These are phyloP conservation scores for Ophiostoma himal-ulmi DNA, from an alignment of 2,329 filamentous ascomycete species.

Conservation along the genomic window DNA sequence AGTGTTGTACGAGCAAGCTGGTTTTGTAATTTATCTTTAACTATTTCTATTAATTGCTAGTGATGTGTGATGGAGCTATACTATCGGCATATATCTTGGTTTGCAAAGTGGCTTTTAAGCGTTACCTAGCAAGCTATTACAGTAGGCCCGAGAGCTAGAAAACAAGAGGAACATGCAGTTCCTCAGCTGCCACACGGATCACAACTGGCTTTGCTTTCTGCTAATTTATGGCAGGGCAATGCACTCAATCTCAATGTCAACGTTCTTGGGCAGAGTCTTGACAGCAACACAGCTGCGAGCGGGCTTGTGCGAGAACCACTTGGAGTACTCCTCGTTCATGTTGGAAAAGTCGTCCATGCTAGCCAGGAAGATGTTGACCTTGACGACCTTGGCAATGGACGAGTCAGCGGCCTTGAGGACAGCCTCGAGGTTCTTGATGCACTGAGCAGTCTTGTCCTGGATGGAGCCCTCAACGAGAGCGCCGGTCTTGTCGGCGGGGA, in stretches of 20 bases:
- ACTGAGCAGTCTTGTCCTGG: conserved; percentile 56
- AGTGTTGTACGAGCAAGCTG: neutral
- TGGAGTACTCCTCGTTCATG: conserved; percentile 81
- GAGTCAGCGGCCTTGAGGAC: conserved; percentile 79
- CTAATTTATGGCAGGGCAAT: conserved; percentile 57
- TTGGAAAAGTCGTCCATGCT: conserved; percentile 85
- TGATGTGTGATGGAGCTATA: neutral
- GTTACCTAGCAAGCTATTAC: neutral
- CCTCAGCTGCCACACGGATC: neutral
- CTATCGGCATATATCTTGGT: neutral
- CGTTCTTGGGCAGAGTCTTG: conserved; percentile 79
- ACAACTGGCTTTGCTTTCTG: neutral
- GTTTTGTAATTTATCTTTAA: neutral
- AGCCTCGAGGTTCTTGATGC: conserved; percentile 72
- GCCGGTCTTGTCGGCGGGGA: conserved; percentile 58
- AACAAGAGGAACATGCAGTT: neutral
- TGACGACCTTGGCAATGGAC: conserved; percentile 73
- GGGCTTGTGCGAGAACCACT: conserved; percentile 78
- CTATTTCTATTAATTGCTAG: neutral
- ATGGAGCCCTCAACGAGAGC: conserved; percentile 55
- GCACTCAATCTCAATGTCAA: conserved; percentile 85
- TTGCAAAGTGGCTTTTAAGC: neutral
- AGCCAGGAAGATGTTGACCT: conserved; percentile 85
- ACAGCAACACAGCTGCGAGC: conserved; percentile 87
- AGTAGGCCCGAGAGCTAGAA: neutral